Evolutionary conservation across 371 early-diverging fungal species (phyloP).

Genomic region (Phascolomyces articulosus): DNA sequence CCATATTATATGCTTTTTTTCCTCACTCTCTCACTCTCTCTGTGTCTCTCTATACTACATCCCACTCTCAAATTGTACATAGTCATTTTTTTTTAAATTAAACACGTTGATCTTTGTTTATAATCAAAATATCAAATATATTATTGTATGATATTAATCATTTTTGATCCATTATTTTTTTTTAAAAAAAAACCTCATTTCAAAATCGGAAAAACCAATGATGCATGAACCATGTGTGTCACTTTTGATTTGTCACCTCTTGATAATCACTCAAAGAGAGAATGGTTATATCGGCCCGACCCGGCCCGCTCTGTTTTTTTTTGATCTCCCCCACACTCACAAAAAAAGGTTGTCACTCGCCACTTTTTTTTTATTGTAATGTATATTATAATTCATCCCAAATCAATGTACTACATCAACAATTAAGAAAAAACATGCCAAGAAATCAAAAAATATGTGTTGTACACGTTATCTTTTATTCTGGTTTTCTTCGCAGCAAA

Average conservation of each 20-base stretch:
- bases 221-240: conserved; percentile 5
- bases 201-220: background rate
- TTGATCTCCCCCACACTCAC: background rate
- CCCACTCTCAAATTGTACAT: conserved; percentile 2
- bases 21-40: background rate
- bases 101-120: background rate
- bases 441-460: background rate
- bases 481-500: too few relatives aligned
- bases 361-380: background rate
- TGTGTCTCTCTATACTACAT: background rate
- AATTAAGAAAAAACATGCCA: background rate
- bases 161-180: too few relatives aligned
- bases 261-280: too few relatives aligned
- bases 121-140: too few relatives aligned
- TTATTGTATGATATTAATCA: too few relatives aligned
- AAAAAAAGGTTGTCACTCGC: background rate
- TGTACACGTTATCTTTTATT: too few relatives aligned
- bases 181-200: too few relatives aligned
- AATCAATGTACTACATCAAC: too few relatives aligned
- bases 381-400: too few relatives aligned
- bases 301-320: background rate
- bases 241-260: background rate
- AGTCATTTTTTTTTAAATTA: background rate
- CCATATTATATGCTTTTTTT: background rate
- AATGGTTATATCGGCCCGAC: background rate